Percentiles rank a stretch among this genome's conserved stretches.
phyloP scores from a whole-genome alignment of 2,329 filamentous ascomycete genomes.

The Xylaria polymorpha region DNA sequence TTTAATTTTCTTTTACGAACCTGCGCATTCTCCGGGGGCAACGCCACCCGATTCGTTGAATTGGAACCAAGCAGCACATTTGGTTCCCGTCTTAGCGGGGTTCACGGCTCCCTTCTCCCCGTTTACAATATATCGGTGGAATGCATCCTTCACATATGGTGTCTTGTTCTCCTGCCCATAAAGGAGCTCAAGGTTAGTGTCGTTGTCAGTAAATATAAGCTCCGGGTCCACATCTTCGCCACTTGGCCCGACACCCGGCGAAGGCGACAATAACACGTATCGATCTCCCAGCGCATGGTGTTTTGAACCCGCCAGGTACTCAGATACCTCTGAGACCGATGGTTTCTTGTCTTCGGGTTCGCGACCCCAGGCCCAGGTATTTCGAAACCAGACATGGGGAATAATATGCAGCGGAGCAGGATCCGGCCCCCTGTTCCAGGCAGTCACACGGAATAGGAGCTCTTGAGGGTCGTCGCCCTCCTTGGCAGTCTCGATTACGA shows the following conservation, averaged over 20 bases:
- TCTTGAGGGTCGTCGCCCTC: constrained; percentile 92
- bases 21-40: constrained; percentile 88
- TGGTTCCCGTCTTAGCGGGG: constrained; percentile 82
- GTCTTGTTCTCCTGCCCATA: constrained; percentile 83
- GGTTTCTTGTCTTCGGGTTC: constrained; percentile 83
- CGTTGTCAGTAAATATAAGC: constrained; percentile 93
- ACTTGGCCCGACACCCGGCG: constrained; percentile 82
- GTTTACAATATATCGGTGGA: constrained; percentile 88
- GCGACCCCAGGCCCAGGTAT: constrained; percentile 95
- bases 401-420: constrained; percentile 92
- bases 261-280: constrained; percentile 87
- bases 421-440: constrained; percentile 94
- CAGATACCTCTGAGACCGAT: constrained; percentile 73
- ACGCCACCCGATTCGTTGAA: constrained; percentile 93
- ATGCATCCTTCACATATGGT: constrained; percentile 93
- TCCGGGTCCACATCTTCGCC: constrained; percentile 87
- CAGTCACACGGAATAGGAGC: constrained; percentile 91
- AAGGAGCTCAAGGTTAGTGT: constrained; percentile 84
- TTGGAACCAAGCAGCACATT: constrained; percentile 89
- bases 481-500: constrained; percentile 95
- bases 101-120: constrained; percentile 85
- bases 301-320: constrained; percentile 78
- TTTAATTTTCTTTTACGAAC: constrained; percentile 65
- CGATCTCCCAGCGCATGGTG: constrained; percentile 85
- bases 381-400: constrained; percentile 96